Evolutionary conservation across 2,329 filamentous ascomycete genomes (phyloP).

Genomic region (Trichoderma asperellum): DNA sequence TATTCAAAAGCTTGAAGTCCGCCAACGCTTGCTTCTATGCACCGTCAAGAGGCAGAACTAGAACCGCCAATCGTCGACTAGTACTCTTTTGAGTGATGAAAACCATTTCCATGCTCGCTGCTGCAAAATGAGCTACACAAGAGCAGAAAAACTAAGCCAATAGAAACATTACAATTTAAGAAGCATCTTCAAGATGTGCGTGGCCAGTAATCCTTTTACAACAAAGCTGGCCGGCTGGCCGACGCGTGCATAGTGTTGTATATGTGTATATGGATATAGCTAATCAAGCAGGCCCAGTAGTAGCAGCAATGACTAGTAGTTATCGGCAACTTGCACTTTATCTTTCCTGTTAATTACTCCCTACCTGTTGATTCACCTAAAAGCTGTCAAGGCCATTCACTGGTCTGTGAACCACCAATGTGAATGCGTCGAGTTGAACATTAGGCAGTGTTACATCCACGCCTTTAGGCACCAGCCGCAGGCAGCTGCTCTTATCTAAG

Average conservation of each 20-base stretch:
- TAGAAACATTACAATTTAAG: too few species aligned
- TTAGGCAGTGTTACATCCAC: background rate
- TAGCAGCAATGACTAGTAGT: too few species aligned
- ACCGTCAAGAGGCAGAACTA: too few species aligned
- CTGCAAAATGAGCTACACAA: too few species aligned
- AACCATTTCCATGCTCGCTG: too few species aligned
- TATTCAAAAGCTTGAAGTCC: background rate
- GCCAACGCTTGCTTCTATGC: background rate
- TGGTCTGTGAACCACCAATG: background rate
- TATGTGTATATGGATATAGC: too few species aligned
- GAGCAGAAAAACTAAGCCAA: too few species aligned
- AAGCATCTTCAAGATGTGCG: too few species aligned
- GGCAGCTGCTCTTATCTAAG: background rate
- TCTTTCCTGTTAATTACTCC: background rate
- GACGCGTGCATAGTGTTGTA: background rate
- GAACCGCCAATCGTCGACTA: too few species aligned
- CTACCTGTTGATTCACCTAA: background rate
- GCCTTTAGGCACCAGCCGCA: background rate
- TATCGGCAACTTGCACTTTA: background rate
- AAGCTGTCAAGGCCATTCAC: background rate
- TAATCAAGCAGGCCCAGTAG: too few species aligned
- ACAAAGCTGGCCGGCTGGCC: background rate
- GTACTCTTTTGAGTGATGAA: too few species aligned
- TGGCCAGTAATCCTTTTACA: too few species aligned
- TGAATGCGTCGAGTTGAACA: background rate